phyloP scores from a whole-genome alignment of 2,329 filamentous ascomycete genomes.

The Exophiala bonariae region DNA sequence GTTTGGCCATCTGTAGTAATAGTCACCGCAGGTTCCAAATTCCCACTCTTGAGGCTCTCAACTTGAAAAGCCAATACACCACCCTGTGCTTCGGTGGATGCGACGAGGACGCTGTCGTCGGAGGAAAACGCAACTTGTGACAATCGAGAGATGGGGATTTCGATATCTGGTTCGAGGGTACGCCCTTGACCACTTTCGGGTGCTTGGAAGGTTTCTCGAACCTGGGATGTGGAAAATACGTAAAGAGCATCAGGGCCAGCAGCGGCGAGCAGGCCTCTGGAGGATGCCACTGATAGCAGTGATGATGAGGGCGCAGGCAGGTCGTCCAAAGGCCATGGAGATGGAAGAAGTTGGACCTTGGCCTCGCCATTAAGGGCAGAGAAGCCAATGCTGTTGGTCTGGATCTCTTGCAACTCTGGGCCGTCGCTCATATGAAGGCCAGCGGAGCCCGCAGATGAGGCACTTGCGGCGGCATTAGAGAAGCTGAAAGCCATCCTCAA shows the following conservation, averaged over 20 bases:
- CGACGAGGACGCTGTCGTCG: conserved; percentile 80
- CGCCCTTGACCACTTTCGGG: conserved; percentile 53
- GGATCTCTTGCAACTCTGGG: conserved; percentile 72
- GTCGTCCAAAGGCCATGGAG: conserved; percentile 69
- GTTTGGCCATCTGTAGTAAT: conserved; percentile 73
- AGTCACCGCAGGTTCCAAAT: conserved; percentile 69
- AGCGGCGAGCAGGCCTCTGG: conserved; percentile 78
- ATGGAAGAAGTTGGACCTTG: conserved; percentile 76
- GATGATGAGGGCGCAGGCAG: conserved; percentile 76
- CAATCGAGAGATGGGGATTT: conserved; percentile 71
- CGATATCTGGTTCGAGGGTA: conserved; percentile 71
- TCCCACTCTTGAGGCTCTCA: conserved; percentile 64
- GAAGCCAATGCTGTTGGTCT: conserved; percentile 85
- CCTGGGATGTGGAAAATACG: conserved; percentile 72
- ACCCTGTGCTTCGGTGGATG: conserved; percentile 78
- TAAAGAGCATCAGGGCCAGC: conserved; percentile 79
- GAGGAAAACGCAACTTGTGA: conserved; percentile 89
- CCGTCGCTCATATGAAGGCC: conserved; percentile 51
- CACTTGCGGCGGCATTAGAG: conserved; percentile 47
- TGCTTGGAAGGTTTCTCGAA: conserved; percentile 70
- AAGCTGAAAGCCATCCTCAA: conserved; percentile 66
- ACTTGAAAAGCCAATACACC: conserved; percentile 83
- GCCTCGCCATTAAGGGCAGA: conserved; percentile 65
- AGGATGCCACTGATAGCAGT: conserved; percentile 79
- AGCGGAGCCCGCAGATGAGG: conserved; percentile 32